Evolutionary conservation across 192 early-diverging fungal species (phyloP), one percentile per base, ranked within the genome.

Genomic region (Gigaspora rosea): DNA sequence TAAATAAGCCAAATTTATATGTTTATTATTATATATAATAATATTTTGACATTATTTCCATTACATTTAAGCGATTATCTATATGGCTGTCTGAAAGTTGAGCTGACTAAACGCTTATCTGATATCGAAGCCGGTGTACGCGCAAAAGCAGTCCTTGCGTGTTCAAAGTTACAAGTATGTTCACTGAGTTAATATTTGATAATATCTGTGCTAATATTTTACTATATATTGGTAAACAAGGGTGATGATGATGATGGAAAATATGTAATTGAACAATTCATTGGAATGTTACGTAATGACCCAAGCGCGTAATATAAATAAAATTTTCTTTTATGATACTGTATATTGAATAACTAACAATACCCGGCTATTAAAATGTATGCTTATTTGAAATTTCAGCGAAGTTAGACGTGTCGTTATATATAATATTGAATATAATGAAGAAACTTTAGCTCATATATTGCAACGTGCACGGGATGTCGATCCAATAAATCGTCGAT

Each of bases 371-470:
- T 32, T 47, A 76, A 20, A 61, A 27, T 61, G 79, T 73, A n/a
- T 78, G 75, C 36, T 49, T 12, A 16, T 41, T 58, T 75, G 32
- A 0, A 50, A 66, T 13, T 63, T 27, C 72, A 93, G 91, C 16
- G 94, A 96, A 71, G 94, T 96, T 16, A 91, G 95, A 64, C 89
- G 93, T 57, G 91, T 90, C 7, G 91, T 94, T 51, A 77, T 96
- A 51, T 87, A 91, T 75, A 92, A 94, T 79, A 86, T 95, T 52
- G 90, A 88, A 47, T 87, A 90, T 58, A 89, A 77, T 22, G 82
- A 84, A 61, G 64, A 74, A 41, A 93, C 94, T 1, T 73, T 93
- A 15, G 90, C 92, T 6, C 85, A 80, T 56, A 88, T 96, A 58
- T 79, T 96, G 10, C 88, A 94, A 78, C 86, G 94, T 12, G 91